These are phyloP conservation scores for Umbelopsis sp. DNA, from an alignment of 192 early-diverging fungal genomes.

Conservation along the genomic window DNA sequence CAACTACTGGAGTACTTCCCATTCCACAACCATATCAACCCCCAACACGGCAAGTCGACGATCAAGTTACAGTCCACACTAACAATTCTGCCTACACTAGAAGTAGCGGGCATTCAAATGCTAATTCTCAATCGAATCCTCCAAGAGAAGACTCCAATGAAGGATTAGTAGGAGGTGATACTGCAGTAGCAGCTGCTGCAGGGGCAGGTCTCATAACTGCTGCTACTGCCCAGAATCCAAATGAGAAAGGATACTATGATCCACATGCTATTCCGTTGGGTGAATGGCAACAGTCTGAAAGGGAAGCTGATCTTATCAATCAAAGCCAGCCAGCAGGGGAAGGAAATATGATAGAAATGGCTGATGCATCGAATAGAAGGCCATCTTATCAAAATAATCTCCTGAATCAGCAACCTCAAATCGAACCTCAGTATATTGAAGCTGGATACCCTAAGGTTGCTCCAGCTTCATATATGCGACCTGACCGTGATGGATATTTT, in stretches of 20 bases:
- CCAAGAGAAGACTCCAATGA: neutral
- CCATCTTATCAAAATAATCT: slow-evolving; percentile 16
- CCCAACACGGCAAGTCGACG: neutral
- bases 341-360: neutral
- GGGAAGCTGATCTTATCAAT: neutral
- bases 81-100: neutral
- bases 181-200: neutral
- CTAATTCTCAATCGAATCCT: neutral
- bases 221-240: neutral
- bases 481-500: slow-evolving; percentile 4
- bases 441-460: slow-evolving; percentile 8
- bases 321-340: neutral
- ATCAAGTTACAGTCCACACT: neutral
- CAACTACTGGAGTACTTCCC: neutral
- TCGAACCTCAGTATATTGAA: neutral
- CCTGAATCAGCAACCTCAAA: neutral
- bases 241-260: neutral
- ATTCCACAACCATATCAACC: neutral
- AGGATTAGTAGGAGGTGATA: neutral
- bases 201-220: neutral
- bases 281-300: slow-evolving; percentile 12
- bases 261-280: slow-evolving; percentile 7
- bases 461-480: neutral
- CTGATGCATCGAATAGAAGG: slow-evolving; percentile 24
- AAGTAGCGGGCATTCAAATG: neutral